Evolutionary conservation across 164 flowering plant species (phyloP), one percentile per base, ranked within the genome.

Genomic region (Annona cherimola): DNA sequence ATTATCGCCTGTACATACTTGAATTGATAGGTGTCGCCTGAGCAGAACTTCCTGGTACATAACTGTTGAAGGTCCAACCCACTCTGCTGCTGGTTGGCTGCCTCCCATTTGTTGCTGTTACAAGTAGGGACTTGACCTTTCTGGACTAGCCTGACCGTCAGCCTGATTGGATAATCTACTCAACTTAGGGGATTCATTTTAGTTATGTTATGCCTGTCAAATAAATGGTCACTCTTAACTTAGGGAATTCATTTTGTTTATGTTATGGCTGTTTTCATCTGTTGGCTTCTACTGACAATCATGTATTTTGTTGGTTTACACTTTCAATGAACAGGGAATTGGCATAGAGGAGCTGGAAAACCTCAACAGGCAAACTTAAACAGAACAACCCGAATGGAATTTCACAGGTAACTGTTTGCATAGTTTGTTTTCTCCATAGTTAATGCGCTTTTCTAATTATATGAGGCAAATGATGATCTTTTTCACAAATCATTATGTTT

Each of bases 241-340:
- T 18, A 6, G 63, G 19, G 26, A 6, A 61, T 26, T 26, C 35
- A 26, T 26, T 26, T 26, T 26, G 1, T 26, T 26, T 14, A 7
- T 61, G 63, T 18, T 8, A 5, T 4, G 6, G 6, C 35, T 40
- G 11, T 64, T 64, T 64, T 14, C 41, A 44, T 64, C 41, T 14
- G 44, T 64, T 40, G 67, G 14, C 2, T 35, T 18, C 5, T 64
- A 35, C 4, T 40, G 3, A 64, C 67, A 64, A 64, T 9, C n/a
- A 8, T 14, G 41, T 64, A 14, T 64, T 41, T 64, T 40, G 44
- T 64, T 41, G 57, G 57, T 64, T 4, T 62, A 7, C 18, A 14
- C 16, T 18, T 40, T 64, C 67, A 1, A 18, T 70, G 16, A 66
- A 66, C 76, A 78, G 80, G 66, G 55, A 14, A 71, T n/a, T 45